Conservation (phyloP, 306 rosid genomes). For the Vicia sativa region DNA sequence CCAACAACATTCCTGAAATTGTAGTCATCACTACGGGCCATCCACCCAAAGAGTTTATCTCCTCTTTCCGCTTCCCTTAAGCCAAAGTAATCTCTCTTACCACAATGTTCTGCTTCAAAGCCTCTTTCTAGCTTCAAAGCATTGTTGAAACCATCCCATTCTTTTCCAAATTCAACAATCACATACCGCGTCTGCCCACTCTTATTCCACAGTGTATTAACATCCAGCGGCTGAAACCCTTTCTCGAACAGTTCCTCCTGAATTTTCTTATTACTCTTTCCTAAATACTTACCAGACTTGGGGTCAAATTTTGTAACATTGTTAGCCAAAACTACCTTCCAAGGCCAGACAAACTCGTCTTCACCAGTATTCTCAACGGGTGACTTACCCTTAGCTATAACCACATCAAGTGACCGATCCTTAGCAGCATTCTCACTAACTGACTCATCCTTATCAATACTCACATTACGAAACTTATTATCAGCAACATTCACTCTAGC, state of each 20-base stretch:
- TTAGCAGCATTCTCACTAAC: background rate
- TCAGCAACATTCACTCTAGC: background rate
- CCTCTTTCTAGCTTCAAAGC: constrained; percentile 68
- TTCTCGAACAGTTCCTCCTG: constrained; percentile 53
- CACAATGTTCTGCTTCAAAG: constrained; percentile 49
- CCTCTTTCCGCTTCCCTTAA: constrained; percentile 33
- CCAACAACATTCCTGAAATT: constrained; percentile 32
- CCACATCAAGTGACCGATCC: background rate
- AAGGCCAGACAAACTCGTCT: constrained; percentile 69
- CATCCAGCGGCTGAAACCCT: constrained; percentile 75
- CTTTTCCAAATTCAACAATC: constrained; percentile 58
- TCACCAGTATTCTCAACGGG: background rate
- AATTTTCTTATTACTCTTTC: constrained; percentile 58
- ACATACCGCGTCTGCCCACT: constrained; percentile 76
- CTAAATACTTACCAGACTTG: constrained; percentile 57
- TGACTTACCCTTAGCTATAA: constrained; percentile 7
- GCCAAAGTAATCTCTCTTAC: constrained; percentile 55
- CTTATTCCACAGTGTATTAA: constrained; percentile 60
- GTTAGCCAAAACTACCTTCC: constrained; percentile 77
- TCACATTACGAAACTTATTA: background rate
- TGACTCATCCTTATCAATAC: no score
- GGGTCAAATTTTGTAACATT: constrained; percentile 44
- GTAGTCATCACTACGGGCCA: constrained; percentile 49
- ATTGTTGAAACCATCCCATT: constrained; percentile 71
- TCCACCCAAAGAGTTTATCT: constrained; percentile 67